Evolutionary conservation across 257 asterid genomes (phyloP), one percentile per base, ranked within the genome.

Genomic region (Galeopsis tetrahit): DNA sequence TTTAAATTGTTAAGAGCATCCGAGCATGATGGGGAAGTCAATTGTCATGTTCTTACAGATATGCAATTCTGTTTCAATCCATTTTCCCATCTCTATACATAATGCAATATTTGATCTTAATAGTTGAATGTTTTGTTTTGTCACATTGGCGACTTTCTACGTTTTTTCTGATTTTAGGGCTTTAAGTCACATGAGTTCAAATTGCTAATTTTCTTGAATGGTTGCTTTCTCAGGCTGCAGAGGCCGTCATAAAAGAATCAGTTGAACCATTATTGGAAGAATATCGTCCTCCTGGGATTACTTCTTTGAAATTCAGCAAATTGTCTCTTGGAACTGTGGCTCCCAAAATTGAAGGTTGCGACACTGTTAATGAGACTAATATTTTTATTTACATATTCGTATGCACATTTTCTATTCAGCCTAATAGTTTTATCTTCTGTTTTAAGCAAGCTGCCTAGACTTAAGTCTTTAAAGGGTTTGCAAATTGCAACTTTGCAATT

Each of bases 191-290:
- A 63, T 70, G 49, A 66, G 62, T 72, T 42, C 46, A 56, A 8
- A 39, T 53, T 60, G 55, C 61, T 61, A 63, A 67, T 46, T 48
- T 66, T 68, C 63, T 34, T 51, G 34, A 77, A 60, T 71, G 77
- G 10, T 69, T 78, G 49, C 77, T 77, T 82, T 72, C 56, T 66
- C 90, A 95, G 99, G 99, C 99, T 61, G 99, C 95, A 62, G 96
- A 89, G 82, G 97, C 97, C 70, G 87, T 95, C 74, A 91, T 95
- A 71, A 95, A 69, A 81, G 97, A 91, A 68, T 85, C 97, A 43
- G 99, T 95, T 69, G 99, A 95, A 82, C 99, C 99, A 33, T 82
- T 95, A 64, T 81, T 95, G 88, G 99, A 95, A 87, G 96, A 89
- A 64, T 95, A 95, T 79, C 95, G 97, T 42, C 96, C 98, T 52